Evolutionary conservation across 768 basidiomycete genomes (phyloP).

Genomic region (Pleurotus tuber-regium): DNA sequence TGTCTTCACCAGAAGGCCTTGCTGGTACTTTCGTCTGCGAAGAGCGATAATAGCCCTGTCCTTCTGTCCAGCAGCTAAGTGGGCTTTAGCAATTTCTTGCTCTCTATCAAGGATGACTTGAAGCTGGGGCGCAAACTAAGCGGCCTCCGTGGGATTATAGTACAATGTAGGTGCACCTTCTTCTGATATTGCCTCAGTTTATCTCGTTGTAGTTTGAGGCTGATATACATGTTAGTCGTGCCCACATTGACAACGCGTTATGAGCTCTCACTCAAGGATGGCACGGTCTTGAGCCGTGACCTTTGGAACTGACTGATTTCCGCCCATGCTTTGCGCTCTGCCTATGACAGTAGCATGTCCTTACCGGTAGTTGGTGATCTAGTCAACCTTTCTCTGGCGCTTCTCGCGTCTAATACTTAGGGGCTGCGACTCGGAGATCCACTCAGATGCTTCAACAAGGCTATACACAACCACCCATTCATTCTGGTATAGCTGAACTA

Average conservation of each 20-base stretch:
- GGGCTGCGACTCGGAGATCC: too few relatives aligned
- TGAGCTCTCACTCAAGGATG: constrained; percentile 80
- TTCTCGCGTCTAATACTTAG: too few relatives aligned
- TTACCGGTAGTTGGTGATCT: too few relatives aligned
- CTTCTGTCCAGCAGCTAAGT: constrained; percentile 79
- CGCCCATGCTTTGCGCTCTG: constrained; percentile 66
- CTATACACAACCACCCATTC: too few relatives aligned
- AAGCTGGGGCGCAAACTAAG: constrained; percentile 50
- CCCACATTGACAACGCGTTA: background rate
- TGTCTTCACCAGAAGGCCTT: constrained; percentile 81
- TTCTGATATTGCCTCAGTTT: constrained; percentile 95
- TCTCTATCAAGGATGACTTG: constrained; percentile 86
- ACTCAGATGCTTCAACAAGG: too few relatives aligned
- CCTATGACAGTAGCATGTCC: too few relatives aligned
- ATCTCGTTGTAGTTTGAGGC: constrained; percentile 94
- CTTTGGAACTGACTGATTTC: constrained; percentile 75
- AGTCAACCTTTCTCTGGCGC: too few relatives aligned
- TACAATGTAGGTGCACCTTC: constrained; percentile 50
- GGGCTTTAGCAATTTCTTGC: constrained; percentile 82
- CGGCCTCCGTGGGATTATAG: background rate
- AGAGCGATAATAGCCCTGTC: constrained; percentile 86
- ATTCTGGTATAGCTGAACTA: too few relatives aligned
- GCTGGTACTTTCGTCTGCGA: constrained; percentile 91
- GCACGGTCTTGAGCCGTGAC: constrained; percentile 93
- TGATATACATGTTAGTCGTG: constrained; percentile 27